Conservation (phyloP, 495 filamentous ascomycete species). For the Trypethelium eluteriae region DNA sequence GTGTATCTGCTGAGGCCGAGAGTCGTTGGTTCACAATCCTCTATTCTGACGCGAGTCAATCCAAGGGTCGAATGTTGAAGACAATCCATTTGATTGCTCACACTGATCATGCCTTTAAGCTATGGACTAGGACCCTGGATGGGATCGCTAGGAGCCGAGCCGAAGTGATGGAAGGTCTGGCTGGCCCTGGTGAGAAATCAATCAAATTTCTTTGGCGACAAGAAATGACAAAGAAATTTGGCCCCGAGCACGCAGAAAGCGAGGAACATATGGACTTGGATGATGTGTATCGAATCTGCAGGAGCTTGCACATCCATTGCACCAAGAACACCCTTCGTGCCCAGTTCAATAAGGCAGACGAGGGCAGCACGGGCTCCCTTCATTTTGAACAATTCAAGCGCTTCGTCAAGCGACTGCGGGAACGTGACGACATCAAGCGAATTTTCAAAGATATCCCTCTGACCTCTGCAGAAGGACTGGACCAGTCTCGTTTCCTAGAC, state of each 20-base stretch:
- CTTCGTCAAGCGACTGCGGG: constrained; percentile 75
- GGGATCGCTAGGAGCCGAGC: constrained; percentile 72
- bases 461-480: constrained; percentile 53
- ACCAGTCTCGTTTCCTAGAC: constrained; percentile 53
- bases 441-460: constrained; percentile 54
- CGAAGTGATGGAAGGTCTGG: constrained; percentile 79
- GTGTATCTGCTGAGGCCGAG: constrained; percentile 51
- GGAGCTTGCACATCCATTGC: constrained; percentile 80
- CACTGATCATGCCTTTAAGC: constrained; percentile 55
- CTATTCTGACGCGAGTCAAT: constrained; percentile 60
- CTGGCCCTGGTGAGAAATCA: constrained; percentile 64
- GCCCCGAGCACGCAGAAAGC: constrained; percentile 37
- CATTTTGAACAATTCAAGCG: constrained; percentile 69
- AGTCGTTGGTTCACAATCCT: constrained; percentile 80
- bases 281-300: constrained; percentile 74
- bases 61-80: constrained; percentile 60
- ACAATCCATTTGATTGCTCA: constrained; percentile 78
- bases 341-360: constrained; percentile 73
- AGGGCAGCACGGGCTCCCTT: constrained; percentile 50
- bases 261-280: constrained; percentile 65
- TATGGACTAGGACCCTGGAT: constrained; percentile 77
- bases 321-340: constrained; percentile 61
- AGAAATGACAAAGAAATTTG: constrained; percentile 64
- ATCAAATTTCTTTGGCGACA: constrained; percentile 73
- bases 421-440: constrained; percentile 66